These are phyloP conservation scores for Noccaea bulbosa DNA, from an alignment of 345 rosid genomes.

Conservation along the genomic window DNA sequence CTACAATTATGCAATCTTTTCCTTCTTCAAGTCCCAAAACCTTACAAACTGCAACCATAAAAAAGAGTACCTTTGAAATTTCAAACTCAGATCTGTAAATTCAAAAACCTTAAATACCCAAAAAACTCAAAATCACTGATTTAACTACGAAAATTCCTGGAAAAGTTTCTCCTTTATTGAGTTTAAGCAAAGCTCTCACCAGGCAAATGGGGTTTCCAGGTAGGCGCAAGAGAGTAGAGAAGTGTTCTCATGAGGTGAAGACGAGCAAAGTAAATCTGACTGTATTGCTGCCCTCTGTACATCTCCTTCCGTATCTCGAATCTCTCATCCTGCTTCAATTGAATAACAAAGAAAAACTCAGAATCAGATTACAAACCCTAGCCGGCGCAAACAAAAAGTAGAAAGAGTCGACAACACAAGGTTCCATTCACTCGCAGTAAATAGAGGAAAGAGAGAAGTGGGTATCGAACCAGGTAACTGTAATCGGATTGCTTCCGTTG, in stretches of 20 bases:
- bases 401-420: conserved; percentile 9
- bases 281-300: conserved; percentile 90
- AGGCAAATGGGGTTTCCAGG: conserved; percentile 75
- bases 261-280: conserved; percentile 90
- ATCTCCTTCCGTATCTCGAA: conserved; percentile 72
- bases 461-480: conserved; percentile 48
- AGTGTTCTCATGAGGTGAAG: conserved; percentile 78
- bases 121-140: background rate
- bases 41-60: conserved; percentile 62
- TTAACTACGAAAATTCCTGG: background rate
- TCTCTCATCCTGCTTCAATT: conserved; percentile 66
- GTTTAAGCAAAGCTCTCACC: conserved; percentile 46
- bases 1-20: conserved; percentile 84
- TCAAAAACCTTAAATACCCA: conserved; percentile 8
- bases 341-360: background rate
- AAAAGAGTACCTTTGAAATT: conserved; percentile 7
- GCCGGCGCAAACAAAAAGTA: background rate
- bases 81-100: conserved; percentile 23
- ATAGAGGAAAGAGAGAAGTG: background rate
- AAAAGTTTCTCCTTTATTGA: background rate
- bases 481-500: conserved; percentile 67
- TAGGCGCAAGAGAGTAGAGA: conserved; percentile 75
- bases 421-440: background rate
- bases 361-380: conserved; percentile 37
- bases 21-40: conserved; percentile 81